Percentiles rank a stretch among this genome's conserved stretches.
Evolutionary conservation across 768 basidiomycete genomes (phyloP).

Genomic region (Xerocomus potaroensis): DNA sequence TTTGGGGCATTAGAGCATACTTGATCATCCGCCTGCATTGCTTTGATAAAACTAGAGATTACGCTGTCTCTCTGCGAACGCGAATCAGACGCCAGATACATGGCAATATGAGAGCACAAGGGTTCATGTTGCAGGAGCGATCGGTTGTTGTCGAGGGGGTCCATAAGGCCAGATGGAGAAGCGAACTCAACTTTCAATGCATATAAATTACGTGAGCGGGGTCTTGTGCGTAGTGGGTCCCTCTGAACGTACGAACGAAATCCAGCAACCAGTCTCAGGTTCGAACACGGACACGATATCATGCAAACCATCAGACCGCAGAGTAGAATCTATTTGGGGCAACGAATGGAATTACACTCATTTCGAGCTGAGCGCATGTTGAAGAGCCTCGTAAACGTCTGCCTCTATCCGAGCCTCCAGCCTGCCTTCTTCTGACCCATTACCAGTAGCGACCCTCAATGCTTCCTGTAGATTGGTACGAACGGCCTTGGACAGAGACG

Average conservation of each 20-base stretch:
- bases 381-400: conserved; percentile 94
- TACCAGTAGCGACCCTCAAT: conserved; percentile 71
- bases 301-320: no score
- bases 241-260: no score
- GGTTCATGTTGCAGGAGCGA: conserved; percentile 22
- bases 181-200: no score
- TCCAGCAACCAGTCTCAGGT: no score
- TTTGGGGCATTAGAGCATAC: conserved; percentile 11
- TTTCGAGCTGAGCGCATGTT: conserved; percentile 67
- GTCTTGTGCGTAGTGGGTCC: no score
- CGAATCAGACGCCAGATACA: background rate
- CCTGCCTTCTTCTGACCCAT: conserved; percentile 90
- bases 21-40: conserved; percentile 5
- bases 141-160: no score
- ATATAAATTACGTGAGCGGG: no score
- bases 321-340: conserved; percentile 11
- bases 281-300: no score
- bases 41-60: conserved; percentile 7
- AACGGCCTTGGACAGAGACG: conserved; percentile 60
- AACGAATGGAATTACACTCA: conserved; percentile 22
- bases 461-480: conserved; percentile 89
- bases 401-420: conserved; percentile 90
- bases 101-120: conserved; percentile 4
- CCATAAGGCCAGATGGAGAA: no score
- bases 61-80: background rate